Base-by-base conservation (phyloP, 495 filamentous ascomycete genomes). In the Penicillium bialowiezense region DNA sequence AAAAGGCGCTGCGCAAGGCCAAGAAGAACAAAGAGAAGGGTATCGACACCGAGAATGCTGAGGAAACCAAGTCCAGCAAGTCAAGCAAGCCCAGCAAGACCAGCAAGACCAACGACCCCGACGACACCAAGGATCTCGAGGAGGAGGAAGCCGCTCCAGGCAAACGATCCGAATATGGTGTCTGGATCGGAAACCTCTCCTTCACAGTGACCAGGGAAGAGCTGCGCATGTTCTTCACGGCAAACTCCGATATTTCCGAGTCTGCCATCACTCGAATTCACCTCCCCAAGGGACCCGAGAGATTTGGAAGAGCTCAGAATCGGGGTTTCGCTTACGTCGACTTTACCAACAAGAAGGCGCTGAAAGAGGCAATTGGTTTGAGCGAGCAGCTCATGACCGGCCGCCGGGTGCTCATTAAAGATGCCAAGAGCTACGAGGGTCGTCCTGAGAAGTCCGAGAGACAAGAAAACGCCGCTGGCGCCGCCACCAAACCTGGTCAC, bases 301-400 rank as follows among this genome's bases (percentile, higher is more conserved):
- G 71, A 51, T 62, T 71, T 26, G 67, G 62, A 23, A 84, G 76
- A 51, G 58, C 76, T 10, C 76, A 79, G 21, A 91, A 97, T 70
- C 88, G 83, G 60, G 95, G 93, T 6, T 99, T 96, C 63, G 95
- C 95, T 44, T 97, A 97, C 58, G 84, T 99, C 44, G 95, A 99
- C 61, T 95, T 99, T 60, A 73, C 81, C 10, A 84, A 65, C n/a
- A 59, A 78, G 23, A 77, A 80, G 15, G 83, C 82, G n/a, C 70
- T 87, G 53, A 68, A 84, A 1, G 79, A 85, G 21, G 91, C 89
- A 24, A 68, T 97, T 52, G 83, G 76, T 0, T 71, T 96, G 41
- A 90, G 84, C 13, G 95, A 99, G 64, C 86, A 83, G 31, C 76
- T 91, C 50, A 63, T 95, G 32, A 58, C 72, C 34, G 86, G 89